Evolutionary conservation across 306 rosid species (phyloP), one percentile per base, ranked within the genome.

Genomic region (Dryas drummondii): DNA sequence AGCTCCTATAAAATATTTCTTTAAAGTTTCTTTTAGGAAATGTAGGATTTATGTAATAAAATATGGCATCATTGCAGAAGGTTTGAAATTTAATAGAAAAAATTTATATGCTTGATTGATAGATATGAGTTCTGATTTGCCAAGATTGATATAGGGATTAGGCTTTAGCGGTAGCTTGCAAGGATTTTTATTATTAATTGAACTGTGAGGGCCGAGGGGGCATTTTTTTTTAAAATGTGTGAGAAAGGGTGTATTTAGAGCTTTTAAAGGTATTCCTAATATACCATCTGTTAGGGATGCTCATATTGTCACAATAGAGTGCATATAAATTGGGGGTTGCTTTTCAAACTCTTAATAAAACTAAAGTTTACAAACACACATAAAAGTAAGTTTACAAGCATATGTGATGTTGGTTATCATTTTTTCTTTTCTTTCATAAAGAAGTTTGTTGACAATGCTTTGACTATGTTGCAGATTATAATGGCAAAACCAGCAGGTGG

Each of bases 401-500:
- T 26, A 27, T 27, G 37, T 60, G 17, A 6, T 16, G 5, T 9
- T 70, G 13, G 12, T 15, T 11, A 22, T 68, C 66, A 37, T 60
- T 64, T 51, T 8, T 44, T 32, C 37, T 32, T 32, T 32, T 32
- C 37, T 32, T 2, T 62, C 64, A 50, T 59, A 14, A 37, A 51
- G 55, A 75, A n/a, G 40, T 50, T 76, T 59, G 69, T 19, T 52
- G 60, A 71, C 54, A 40, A 37, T 52, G 44, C 11, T 9, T 62
- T 47, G 37, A 26, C 16, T 73, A 4, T 73, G 68, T 68, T 84
- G 72, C 93, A 92, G 99, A 90, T 94, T 75, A 94, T 94, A 52
- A 90, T 92, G 97, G 77, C 96, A 37, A 92, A 90, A 85, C 99
- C 97, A 17, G 97, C 97, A 7, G 97, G 99, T 64, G 99, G 97